These are phyloP conservation scores for Cladosporium sp. DNA, from an alignment of 2,329 filamentous ascomycete genomes.

Conservation along the genomic window DNA sequence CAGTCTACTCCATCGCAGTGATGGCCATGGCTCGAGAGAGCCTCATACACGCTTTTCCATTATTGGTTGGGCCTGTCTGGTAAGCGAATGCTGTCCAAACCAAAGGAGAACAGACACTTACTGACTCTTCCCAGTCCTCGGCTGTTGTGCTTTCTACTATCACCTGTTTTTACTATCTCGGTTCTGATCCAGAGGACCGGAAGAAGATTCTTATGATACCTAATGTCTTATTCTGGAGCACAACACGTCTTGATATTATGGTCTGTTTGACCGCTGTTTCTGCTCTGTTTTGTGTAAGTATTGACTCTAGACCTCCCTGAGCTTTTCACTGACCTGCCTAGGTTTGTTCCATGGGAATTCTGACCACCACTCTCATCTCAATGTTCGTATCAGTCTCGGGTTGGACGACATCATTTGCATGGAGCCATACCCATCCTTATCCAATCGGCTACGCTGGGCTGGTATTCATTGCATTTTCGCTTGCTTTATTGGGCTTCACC, in stretches of 20 bases:
- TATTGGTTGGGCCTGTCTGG: conserved; percentile 26
- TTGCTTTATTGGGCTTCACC: conserved; percentile 29
- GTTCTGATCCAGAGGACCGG: conserved; percentile 33
- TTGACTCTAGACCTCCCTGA: neutral
- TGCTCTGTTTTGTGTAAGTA: conserved; percentile 28
- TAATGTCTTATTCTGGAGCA: conserved; percentile 34
- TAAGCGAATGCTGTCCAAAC: conserved; percentile 14
- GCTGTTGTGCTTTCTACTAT: neutral
- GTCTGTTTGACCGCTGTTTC: conserved; percentile 25
- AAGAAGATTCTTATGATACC: conserved; percentile 36
- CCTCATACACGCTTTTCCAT: conserved; percentile 18
- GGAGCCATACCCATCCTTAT: conserved; percentile 29
- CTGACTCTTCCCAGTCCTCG: conserved; percentile 26
- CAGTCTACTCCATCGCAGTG: conserved; percentile 19
- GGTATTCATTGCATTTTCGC: conserved; percentile 20
- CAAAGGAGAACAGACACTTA: neutral
- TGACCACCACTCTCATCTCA: conserved; percentile 37
- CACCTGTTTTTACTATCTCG: conserved; percentile 32
- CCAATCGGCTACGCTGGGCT: conserved; percentile 22
- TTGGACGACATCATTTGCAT: conserved; percentile 30
- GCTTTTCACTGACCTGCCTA: conserved; percentile 22
- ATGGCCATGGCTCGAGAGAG: conserved; percentile 15
- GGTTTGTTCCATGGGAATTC: conserved; percentile 37
- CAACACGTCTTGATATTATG: conserved; percentile 25
- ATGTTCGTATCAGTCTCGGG: conserved; percentile 33